phyloP scores from a whole-genome alignment of 2,329 filamentous ascomycete species.

The Tolypocladium tropicale region DNA sequence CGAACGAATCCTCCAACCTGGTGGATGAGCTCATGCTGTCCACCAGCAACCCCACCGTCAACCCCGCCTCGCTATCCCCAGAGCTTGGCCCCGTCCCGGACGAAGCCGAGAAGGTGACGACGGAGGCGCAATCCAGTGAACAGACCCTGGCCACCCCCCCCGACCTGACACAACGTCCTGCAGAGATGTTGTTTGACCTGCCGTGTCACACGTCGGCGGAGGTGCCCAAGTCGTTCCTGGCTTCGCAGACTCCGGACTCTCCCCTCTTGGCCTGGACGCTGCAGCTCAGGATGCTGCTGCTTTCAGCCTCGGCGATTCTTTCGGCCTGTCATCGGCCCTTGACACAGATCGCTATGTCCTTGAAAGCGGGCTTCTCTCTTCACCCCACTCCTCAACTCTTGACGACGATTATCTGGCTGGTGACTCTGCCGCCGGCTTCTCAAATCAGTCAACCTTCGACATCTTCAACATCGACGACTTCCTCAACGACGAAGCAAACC shows the following conservation, averaged over 20 bases:
- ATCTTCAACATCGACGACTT: slow-evolving; percentile 44
- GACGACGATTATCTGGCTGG: slow-evolving; percentile 57
- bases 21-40: slow-evolving; percentile 33
- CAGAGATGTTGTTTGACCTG: slow-evolving; percentile 99
- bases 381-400: slow-evolving; percentile 55
- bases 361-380: slow-evolving; percentile 68
- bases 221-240: slow-evolving; percentile 36
- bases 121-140: slow-evolving; percentile 13
- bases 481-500: slow-evolving; percentile 41
- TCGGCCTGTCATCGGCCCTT: slow-evolving; percentile 58
- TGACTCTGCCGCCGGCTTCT: slow-evolving; percentile 43
- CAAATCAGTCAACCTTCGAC: slow-evolving; percentile 28
- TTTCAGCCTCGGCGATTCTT: slow-evolving; percentile 60
- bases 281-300: slow-evolving; percentile 50
- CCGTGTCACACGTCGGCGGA: slow-evolving; percentile 96
- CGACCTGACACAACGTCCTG: slow-evolving; percentile 99
- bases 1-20: slow-evolving; percentile 19
- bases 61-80: slow-evolving; percentile 52
- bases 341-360: slow-evolving; percentile 65
- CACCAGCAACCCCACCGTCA: slow-evolving; percentile 38
- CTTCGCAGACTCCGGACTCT: slow-evolving; percentile 27
- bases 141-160: slow-evolving; percentile 39
- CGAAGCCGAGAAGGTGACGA: slow-evolving; percentile 7
- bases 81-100: slow-evolving; percentile 43
- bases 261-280: slow-evolving; percentile 35